Conservation (phyloP, 257 asterid genomes). For the Craterostigma plantagineum region DNA sequence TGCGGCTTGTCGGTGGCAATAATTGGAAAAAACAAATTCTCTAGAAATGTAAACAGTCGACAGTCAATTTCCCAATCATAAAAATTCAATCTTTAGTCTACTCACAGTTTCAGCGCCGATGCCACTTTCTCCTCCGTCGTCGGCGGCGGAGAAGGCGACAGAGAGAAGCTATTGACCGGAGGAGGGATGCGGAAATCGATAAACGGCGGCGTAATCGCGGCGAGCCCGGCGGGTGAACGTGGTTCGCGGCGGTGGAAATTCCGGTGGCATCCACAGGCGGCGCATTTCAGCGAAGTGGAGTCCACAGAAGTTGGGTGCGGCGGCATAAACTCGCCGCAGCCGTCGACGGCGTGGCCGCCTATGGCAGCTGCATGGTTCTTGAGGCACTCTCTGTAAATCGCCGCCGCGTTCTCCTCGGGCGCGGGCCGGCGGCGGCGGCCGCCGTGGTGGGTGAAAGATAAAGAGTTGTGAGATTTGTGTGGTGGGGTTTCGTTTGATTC, state of each 20-base stretch:
- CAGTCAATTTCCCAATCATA: too few species aligned
- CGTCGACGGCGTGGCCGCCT: conserved; percentile 67
- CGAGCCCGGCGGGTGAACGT: conserved; percentile 14
- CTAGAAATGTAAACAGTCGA: too few species aligned
- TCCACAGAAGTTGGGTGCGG: conserved; percentile 13
- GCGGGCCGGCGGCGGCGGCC: conserved; percentile 9
- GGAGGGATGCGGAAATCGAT: conserved; percentile 40
- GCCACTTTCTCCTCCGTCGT: conserved; percentile 5
- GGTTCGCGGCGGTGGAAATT: conserved; percentile 69
- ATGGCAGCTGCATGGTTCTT: conserved; percentile 60
- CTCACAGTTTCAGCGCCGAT: conserved; percentile 1
- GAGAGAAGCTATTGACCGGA: conserved; percentile 14
- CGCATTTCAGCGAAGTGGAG: conserved; percentile 40
- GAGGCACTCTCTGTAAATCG: conserved; percentile 33
- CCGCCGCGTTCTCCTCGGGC: conserved; percentile 2
- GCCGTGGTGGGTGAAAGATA: too few species aligned
- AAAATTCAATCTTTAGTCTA: neutral
- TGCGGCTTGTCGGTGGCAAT: too few species aligned
- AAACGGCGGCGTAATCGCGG: conserved; percentile 32
- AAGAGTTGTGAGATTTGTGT: too few species aligned
- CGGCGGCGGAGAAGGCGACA: conserved; percentile 26
- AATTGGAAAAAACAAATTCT: too few species aligned
- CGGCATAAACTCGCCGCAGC: conserved; percentile 67
- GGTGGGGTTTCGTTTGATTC: conserved; percentile 57
- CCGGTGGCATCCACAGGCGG: conserved; percentile 81